Evolutionary conservation across 345 rosid genomes (phyloP).

Genomic region (Carallia brachiata): DNA sequence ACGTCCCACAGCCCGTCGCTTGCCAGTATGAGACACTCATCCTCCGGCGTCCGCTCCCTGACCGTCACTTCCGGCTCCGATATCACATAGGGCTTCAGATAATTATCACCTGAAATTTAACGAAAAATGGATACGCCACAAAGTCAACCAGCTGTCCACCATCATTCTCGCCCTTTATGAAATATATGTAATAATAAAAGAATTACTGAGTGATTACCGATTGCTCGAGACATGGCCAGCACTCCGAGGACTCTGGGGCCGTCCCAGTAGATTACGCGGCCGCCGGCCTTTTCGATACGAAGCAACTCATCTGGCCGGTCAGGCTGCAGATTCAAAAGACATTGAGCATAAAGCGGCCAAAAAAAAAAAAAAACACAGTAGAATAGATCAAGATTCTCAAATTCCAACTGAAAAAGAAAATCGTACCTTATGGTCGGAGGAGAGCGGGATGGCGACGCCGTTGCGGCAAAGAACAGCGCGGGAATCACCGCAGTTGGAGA

Average conservation of each 20-base stretch:
- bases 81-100: constrained; percentile 85
- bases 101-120: constrained; percentile 61
- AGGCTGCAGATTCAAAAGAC: constrained; percentile 42
- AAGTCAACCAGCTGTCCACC: too few species aligned
- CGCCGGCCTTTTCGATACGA: constrained; percentile 72
- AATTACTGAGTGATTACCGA: constrained; percentile 36
- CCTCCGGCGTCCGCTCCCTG: constrained; percentile 58
- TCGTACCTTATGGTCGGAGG: constrained; percentile 74
- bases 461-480: constrained; percentile 82
- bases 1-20: constrained; percentile 95
- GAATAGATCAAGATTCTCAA: neutral
- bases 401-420: too few species aligned
- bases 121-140: neutral
- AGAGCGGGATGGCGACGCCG: constrained; percentile 71
- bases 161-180: too few species aligned
- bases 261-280: constrained; percentile 89
- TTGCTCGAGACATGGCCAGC: constrained; percentile 89
- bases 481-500: constrained; percentile 87
- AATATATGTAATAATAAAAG: neutral
- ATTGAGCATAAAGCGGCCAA: too few species aligned
- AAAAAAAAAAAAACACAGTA: too few species aligned
- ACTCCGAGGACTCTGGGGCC: constrained; percentile 83
- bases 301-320: constrained; percentile 79
- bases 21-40: constrained; percentile 77
- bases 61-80: constrained; percentile 77